Base-by-base conservation (phyloP, 305 asterid species). In the Solanum hybrid region DNA sequence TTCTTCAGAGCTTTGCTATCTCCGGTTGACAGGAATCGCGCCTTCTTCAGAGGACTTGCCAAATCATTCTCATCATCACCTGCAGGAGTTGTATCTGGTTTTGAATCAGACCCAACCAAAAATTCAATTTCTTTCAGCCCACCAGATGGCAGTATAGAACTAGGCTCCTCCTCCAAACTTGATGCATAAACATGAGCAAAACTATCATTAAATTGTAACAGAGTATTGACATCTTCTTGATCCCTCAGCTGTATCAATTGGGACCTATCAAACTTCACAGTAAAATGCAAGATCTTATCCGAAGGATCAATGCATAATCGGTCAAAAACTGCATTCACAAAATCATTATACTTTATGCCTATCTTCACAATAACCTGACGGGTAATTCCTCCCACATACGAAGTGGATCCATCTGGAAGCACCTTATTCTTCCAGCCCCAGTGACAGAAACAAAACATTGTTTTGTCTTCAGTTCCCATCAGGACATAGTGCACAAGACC, bases 31-130 rank as follows among this genome's bases (percentile, higher is more conserved):
- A 1, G 85, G 85, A 33, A 35, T 2, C 4, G 20, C 14, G 34
- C 61, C 61, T 79, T 79, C 61, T 79, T 37, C 34, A 79, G 86
- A 36, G 61, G 61, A 18, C 61, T 79, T 79, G 61, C 86, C 33
- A 79, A 79, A 79, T 79, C 61, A 79, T 79, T 79, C 78, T 22
- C 22, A 79, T 12, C 61, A 36, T 78, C 51, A 36, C 18, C 29
- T 78, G 26, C 95, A 33, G 76, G 57, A 57, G 85, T 12, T 5
- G 35, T 80, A 80, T 6, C 64, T 11, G 34, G 86, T 37, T 91
- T 94, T 37, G 88, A 71, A 61, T 90, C 95, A 16, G 93, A 90
- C 90, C 61, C 99, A 24, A 77, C 29, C 69, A 91, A 6, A 13
- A 29, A 71, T 87, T 91, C 93, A 82, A 89, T 88, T 22, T 86